phyloP scores from a whole-genome alignment of 306 rosid species.

The Pterocarpus santalinus region DNA sequence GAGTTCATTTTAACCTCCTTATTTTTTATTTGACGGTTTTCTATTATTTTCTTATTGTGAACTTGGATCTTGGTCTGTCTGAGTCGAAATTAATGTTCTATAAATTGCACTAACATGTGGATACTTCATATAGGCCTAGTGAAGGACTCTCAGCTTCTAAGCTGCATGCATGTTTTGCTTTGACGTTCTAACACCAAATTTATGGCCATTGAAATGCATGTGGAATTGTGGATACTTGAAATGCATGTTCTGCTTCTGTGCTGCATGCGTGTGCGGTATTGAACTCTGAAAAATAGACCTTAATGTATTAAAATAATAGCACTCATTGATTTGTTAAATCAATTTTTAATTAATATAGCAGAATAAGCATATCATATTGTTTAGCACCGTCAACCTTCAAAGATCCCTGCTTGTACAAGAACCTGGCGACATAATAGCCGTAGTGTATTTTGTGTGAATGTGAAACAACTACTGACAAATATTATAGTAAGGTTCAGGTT shows the following conservation, averaged over 20 bases:
- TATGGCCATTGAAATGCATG: not conserved
- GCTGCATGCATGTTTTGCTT: slow-evolving; percentile 1
- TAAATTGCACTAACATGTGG: not conserved
- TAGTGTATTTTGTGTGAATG: slow-evolving; percentile 33
- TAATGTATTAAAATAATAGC: slow-evolving; percentile 38
- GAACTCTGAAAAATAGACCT: slow-evolving; percentile 17
- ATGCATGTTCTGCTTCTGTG: not conserved
- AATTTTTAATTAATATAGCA: slow-evolving; percentile 37
- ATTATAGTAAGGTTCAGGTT: slow-evolving; percentile 50
- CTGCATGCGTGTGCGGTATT: slow-evolving; percentile 26
- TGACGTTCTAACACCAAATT: not conserved
- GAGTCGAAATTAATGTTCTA: not conserved
- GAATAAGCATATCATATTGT: slow-evolving; percentile 40
- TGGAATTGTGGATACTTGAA: not conserved
- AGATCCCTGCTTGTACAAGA: slow-evolving; percentile 38
- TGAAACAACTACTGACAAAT: slow-evolving; percentile 31
- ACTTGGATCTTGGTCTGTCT: slow-evolving; percentile 21
- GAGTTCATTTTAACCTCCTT: too few relatives aligned
- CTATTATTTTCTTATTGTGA: not conserved
- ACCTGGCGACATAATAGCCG: slow-evolving; percentile 27
- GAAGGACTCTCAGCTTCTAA: not conserved
- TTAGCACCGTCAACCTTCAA: slow-evolving; percentile 31
- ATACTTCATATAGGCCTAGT: not conserved
- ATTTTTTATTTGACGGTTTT: too few relatives aligned
- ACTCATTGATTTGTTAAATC: slow-evolving; percentile 38